Conservation (phyloP, 495 filamentous ascomycete species). For the Clavariopsis aquatica region DNA sequence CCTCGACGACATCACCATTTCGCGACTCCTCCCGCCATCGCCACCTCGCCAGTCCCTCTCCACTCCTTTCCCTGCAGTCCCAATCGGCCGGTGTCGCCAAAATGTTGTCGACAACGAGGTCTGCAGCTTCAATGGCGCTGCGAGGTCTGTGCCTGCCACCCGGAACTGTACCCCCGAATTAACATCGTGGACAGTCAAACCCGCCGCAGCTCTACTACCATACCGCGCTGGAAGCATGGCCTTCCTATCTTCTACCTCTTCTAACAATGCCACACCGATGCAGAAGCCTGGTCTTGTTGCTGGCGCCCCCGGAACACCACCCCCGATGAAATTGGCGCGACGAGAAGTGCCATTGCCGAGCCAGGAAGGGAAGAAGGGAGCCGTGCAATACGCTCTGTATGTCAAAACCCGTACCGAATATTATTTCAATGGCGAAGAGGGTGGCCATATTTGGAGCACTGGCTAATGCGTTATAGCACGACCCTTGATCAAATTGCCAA, state of each 20-base stretch:
- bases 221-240: constrained; percentile 55
- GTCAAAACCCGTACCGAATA: constrained; percentile 43
- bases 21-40: constrained; percentile 16
- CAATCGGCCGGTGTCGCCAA: constrained; percentile 39
- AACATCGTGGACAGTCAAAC: constrained; percentile 56
- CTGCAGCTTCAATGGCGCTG: constrained; percentile 66
- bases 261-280: constrained; percentile 55
- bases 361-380: constrained; percentile 91
- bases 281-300: constrained; percentile 44
- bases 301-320: constrained; percentile 40
- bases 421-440: background rate
- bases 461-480: constrained; percentile 58
- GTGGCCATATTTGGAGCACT: background rate
- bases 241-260: constrained; percentile 62
- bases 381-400: constrained; percentile 95
- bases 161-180: constrained; percentile 38
- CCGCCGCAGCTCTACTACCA: constrained; percentile 59
- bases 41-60: constrained; percentile 31
- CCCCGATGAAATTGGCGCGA: constrained; percentile 56
- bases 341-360: constrained; percentile 83
- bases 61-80: constrained; percentile 23
- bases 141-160: constrained; percentile 58
- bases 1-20: constrained; percentile 35
- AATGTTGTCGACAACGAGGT: constrained; percentile 67
- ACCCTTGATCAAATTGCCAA: constrained; percentile 90